phyloP scores from a whole-genome alignment of 495 filamentous ascomycete genomes.

The Lasiosphaeria miniovina region DNA sequence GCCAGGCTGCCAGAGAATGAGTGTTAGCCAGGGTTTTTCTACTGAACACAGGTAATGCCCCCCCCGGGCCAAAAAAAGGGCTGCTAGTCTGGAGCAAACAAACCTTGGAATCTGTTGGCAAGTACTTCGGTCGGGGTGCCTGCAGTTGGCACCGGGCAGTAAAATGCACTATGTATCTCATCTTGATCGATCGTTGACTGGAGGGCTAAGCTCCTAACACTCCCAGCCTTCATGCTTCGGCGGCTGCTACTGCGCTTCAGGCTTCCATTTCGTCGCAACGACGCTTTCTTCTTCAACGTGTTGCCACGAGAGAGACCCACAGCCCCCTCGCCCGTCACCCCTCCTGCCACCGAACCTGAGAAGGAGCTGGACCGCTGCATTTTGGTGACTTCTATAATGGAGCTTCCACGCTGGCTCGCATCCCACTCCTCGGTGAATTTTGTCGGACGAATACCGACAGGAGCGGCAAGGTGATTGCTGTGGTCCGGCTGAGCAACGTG shows the following conservation, averaged over 20 bases:
- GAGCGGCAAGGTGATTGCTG: constrained; percentile 22
- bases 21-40: constrained; percentile 11
- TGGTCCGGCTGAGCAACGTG: constrained; percentile 32
- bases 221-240: constrained; percentile 72
- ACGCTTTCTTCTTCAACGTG: constrained; percentile 83
- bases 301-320: constrained; percentile 61
- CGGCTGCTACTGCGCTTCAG: constrained; percentile 77
- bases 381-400: constrained; percentile 47
- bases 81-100: constrained; percentile 19
- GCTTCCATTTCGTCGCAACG: constrained; percentile 68
- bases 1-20: constrained; percentile 64
- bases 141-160: constrained; percentile 81
- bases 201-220: constrained; percentile 70
- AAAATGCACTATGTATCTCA: constrained; percentile 79
- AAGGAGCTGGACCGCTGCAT: constrained; percentile 49
- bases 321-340: constrained; percentile 29
- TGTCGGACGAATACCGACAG: constrained; percentile 29
- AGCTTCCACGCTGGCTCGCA: constrained; percentile 61
- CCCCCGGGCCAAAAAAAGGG: not conserved
- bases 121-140: constrained; percentile 87
- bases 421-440: constrained; percentile 73
- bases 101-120: constrained; percentile 87
- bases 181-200: constrained; percentile 61
- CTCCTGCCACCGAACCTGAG: constrained; percentile 40
- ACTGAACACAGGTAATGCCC: not conserved